phyloP scores from a whole-genome alignment of 2,329 filamentous ascomycete genomes.

The Dactylellina sp. region DNA sequence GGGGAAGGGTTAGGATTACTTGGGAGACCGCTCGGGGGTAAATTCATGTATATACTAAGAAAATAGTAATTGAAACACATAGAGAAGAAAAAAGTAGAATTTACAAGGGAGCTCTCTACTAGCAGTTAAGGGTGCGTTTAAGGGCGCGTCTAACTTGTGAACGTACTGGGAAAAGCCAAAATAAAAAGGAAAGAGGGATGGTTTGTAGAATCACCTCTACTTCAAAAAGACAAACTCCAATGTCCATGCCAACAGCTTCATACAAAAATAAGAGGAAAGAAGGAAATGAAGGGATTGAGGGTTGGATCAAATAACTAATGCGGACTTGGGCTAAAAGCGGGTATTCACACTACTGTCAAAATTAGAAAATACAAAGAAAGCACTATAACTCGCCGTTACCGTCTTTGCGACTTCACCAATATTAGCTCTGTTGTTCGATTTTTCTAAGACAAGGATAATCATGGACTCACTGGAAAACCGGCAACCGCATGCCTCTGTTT shows the following conservation, averaged over 20 bases:
- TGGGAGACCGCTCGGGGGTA: too few species aligned
- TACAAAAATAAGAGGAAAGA: background rate
- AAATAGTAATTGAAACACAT: conserved; percentile 16
- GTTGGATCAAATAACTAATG: too few species aligned
- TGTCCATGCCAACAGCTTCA: conserved; percentile 53
- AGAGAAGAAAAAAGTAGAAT: too few species aligned
- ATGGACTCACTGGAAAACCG: conserved; percentile 45
- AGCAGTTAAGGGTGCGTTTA: background rate
- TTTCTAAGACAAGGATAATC: background rate
- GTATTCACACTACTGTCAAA: conserved; percentile 16
- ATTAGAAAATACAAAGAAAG: conserved; percentile 22
- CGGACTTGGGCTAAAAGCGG: background rate
- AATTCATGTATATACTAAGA: conserved; percentile 32
- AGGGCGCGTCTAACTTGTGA: too few species aligned
- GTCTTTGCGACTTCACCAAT: conserved; percentile 4
- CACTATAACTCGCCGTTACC: conserved; percentile 1
- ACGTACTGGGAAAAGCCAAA: background rate
- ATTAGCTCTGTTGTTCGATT: background rate
- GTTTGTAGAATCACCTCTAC: conserved; percentile 16
- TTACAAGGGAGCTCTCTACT: background rate
- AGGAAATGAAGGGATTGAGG: background rate
- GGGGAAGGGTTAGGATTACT: too few species aligned
- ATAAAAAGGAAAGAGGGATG: conserved; percentile 1
- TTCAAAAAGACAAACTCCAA: conserved; percentile 56
- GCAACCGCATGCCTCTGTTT: conserved; percentile 72